Conservation (phyloP, 768 basidiomycete species). For the Exidia glandulosa region DNA sequence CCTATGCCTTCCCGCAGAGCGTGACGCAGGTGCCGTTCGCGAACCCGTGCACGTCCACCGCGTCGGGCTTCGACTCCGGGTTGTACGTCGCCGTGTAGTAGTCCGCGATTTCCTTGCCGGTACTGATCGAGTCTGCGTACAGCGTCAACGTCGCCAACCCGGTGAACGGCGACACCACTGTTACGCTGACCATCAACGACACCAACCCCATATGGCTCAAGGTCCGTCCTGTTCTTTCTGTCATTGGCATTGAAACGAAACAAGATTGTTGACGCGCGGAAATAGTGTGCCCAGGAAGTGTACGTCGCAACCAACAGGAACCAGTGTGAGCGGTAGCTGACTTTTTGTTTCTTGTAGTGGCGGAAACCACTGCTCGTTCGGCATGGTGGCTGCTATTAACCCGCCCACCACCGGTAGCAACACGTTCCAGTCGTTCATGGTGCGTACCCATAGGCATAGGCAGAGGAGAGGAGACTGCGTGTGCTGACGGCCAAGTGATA, state of each 20-base stretch:
- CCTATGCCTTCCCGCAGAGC: no score
- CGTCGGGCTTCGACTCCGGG: slow-evolving; percentile 46
- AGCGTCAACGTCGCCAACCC: not conserved
- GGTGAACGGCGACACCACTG: not conserved
- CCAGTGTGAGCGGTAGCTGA: not conserved
- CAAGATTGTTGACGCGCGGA: not conserved
- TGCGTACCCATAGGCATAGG: not conserved
- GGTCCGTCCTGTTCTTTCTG: slow-evolving; percentile 16
- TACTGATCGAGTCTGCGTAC: no score
- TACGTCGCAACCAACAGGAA: not conserved
- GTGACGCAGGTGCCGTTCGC: not conserved
- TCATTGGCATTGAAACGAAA: not conserved
- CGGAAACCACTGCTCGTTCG: slow-evolving; percentile 34
- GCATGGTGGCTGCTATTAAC: slow-evolving; percentile 43
- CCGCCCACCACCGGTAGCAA: slow-evolving; percentile 33
- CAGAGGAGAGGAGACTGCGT: not conserved
- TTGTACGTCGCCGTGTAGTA: slow-evolving; percentile 25
- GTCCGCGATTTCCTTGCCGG: no score
- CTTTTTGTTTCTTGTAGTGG: not conserved
- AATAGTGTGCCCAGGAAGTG: not conserved
- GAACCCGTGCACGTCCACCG: slow-evolving; percentile 4
- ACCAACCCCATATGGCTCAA: slow-evolving; percentile 29
- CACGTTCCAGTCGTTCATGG: slow-evolving; percentile 28
- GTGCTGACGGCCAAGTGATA: no score
- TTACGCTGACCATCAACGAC: slow-evolving; percentile 38